A percentile compares a stretch with the other conserved stretches of the same genome.
Conservation (phyloP, 2,329 filamentous ascomycete genomes). For the Aspergillus tanneri region DNA sequence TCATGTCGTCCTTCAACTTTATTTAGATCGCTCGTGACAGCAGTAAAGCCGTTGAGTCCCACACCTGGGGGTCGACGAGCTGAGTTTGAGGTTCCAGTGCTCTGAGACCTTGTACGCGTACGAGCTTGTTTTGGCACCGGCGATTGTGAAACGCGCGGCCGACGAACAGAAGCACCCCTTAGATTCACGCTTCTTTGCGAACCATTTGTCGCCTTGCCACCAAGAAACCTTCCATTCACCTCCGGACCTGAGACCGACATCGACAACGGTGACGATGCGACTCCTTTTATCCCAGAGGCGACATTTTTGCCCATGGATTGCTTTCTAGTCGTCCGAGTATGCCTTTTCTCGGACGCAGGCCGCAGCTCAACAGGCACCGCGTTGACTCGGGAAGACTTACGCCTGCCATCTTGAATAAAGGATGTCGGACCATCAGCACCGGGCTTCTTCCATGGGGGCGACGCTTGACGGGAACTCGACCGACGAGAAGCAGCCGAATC, state of each 20-base stretch:
- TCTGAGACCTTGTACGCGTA: slow-evolving; percentile 33
- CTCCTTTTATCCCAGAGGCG: slow-evolving; percentile 25
- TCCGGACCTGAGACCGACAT: slow-evolving; percentile 29
- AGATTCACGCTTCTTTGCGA: slow-evolving; percentile 28
- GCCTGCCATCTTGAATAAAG: slow-evolving; percentile 64
- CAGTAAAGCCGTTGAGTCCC: slow-evolving; percentile 20
- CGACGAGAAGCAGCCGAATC: slow-evolving; percentile 35
- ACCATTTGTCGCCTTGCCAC: slow-evolving; percentile 34
- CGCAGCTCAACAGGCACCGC: slow-evolving; percentile 49
- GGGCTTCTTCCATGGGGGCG: slow-evolving; percentile 91
- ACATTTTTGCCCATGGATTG: slow-evolving; percentile 32
- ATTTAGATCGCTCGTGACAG: slow-evolving; percentile 12
- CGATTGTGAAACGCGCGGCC: slow-evolving; percentile 26
- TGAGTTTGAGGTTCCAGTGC: slow-evolving; percentile 21
- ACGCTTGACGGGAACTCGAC: slow-evolving; percentile 50
- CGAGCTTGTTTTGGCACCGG: slow-evolving; percentile 27
- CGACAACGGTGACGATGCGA: slow-evolving; percentile 34
- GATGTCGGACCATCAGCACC: slow-evolving; percentile 83
- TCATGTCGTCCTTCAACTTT: slow-evolving; percentile 8
- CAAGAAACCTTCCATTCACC: slow-evolving; percentile 30
- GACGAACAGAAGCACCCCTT: slow-evolving; percentile 24
- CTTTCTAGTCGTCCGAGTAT: slow-evolving; percentile 44
- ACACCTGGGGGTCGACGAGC: slow-evolving; percentile 19
- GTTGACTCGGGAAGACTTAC: slow-evolving; percentile 60
- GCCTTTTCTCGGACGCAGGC: slow-evolving; percentile 48